Evolutionary conservation across 257 asterid genomes (phyloP).

Genomic region (Verbena officinalis): DNA sequence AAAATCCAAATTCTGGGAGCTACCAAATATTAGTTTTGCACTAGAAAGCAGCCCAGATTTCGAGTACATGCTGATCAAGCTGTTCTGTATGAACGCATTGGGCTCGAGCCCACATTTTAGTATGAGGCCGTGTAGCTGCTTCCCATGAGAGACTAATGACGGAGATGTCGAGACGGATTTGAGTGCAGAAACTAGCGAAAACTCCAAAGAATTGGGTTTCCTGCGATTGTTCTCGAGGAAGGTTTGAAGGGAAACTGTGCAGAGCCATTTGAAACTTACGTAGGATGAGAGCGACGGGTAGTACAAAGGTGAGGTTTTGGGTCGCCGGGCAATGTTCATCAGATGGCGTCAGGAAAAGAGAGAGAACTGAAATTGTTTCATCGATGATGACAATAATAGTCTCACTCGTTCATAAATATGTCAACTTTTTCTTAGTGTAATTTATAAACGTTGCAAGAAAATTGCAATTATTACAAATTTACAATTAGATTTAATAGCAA

Average conservation of each 20-base stretch:
- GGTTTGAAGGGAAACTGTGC: slow-evolving; percentile 39
- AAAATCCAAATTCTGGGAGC: slow-evolving; percentile 43
- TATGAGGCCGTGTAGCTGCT: slow-evolving; percentile 58
- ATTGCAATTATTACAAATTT: too few relatives aligned
- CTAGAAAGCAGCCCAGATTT: slow-evolving; percentile 52
- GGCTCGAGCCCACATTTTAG: slow-evolving; percentile 62
- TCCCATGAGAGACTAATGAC: slow-evolving; percentile 51
- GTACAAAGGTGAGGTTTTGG: slow-evolving; percentile 26
- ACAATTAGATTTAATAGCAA: too few relatives aligned
- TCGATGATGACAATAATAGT: too few relatives aligned
- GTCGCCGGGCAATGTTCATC: slow-evolving; percentile 39
- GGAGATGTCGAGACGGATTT: slow-evolving; percentile 59
- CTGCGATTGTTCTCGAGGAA: slow-evolving; percentile 30
- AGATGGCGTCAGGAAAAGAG: slow-evolving; percentile 37
- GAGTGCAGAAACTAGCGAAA: slow-evolving; percentile 59
- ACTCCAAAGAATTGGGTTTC: slow-evolving; percentile 44
- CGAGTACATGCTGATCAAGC: slow-evolving; percentile 81
- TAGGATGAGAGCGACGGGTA: slow-evolving; percentile 14
- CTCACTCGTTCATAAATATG: too few relatives aligned
- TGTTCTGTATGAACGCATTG: slow-evolving; percentile 69
- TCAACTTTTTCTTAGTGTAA: background rate
- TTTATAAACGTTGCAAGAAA: too few relatives aligned
- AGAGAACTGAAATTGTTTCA: background rate
- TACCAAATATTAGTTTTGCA: slow-evolving; percentile 59
- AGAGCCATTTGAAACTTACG: slow-evolving; percentile 40